Evolutionary conservation across 2,329 filamentous ascomycete species (phyloP), one percentile per base, ranked within the genome.

Genomic region (Sclerotinia sclerotiorum): DNA sequence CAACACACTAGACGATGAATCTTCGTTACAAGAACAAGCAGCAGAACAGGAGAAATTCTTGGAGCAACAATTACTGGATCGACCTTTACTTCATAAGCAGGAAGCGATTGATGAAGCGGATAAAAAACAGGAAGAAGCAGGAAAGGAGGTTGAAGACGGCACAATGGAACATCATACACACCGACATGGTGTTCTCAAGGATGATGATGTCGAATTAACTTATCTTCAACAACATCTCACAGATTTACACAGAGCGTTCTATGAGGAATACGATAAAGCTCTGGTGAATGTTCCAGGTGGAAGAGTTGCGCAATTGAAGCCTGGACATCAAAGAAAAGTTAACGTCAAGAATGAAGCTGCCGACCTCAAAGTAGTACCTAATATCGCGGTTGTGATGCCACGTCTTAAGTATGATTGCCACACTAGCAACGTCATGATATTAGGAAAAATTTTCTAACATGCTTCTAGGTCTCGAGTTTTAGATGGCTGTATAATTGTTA

Each of bases 51-150:
- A 95, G 75, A 92, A 94, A 77, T 87, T 90, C 0, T 86, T 99
- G 61, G 90, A 94, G 76, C 92, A 93, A 70, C 95, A 99, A 79
- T 85, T 98, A 24, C 92, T 89, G 70, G 93, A 97, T 71, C 87
- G 94, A 19, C 95, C 95, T 0, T 81, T 99, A 39, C 82, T 97
- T n/a, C 92, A 95, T 77, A 90, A 97, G 81, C 95, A 99, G 79
- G 91, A 97, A 75, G 85, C 93, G 77, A 84, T 97, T 29, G 95
- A 99, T 75, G 91, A 92, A 74, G 91, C 93, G 75, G 91, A 94
- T 73, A 88, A 92, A 52, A 84, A 85, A 49, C 80, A 77, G 57
- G 75, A 82, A 27, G 80, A 80, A 60, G 80, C 71, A 58, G 75
- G 60, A 65, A 73, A 76, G 15, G 70, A 77, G 69, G 70, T 78